Evolutionary conservation across 371 early-diverging fungal species (phyloP).

Genomic region (Chytridium lagenaria): DNA sequence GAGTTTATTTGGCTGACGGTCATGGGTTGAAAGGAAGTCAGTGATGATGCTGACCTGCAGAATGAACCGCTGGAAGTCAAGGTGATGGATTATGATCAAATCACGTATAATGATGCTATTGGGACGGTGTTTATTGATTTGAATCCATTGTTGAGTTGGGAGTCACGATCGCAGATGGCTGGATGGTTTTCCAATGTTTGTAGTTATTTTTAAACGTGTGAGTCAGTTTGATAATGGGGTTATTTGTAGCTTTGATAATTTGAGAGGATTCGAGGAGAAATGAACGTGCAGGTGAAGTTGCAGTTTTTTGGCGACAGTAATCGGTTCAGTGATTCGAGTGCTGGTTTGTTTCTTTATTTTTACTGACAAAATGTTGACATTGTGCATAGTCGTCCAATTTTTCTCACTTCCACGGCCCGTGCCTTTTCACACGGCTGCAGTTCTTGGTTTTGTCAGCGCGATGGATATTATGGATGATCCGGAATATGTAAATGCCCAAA

Average conservation of each 20-base stretch:
- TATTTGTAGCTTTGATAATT: slow-evolving; percentile 48
- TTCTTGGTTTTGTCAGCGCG: slow-evolving; percentile 70
- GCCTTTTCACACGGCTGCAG: slow-evolving; percentile 51
- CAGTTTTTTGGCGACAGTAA: slow-evolving; percentile 77
- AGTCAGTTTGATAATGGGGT: not conserved
- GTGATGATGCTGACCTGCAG: slow-evolving; percentile 73
- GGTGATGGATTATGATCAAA: slow-evolving; percentile 77
- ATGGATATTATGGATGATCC: slow-evolving; percentile 71
- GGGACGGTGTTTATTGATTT: slow-evolving; percentile 75
- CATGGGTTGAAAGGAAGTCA: slow-evolving; percentile 57
- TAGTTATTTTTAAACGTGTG: slow-evolving; percentile 9
- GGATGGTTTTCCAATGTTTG: slow-evolving; percentile 83
- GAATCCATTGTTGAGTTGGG: slow-evolving; percentile 70
- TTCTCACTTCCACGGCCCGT: slow-evolving; percentile 62
- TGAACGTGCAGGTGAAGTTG: slow-evolving; percentile 67
- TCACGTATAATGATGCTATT: slow-evolving; percentile 75
- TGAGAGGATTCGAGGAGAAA: slow-evolving; percentile 74
- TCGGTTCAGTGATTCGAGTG: slow-evolving; percentile 49
- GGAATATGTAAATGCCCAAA: slow-evolving; percentile 57
- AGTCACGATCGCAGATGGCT: slow-evolving; percentile 54
- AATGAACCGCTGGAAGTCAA: slow-evolving; percentile 78
- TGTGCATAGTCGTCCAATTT: slow-evolving; percentile 65
- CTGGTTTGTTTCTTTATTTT: slow-evolving; percentile 12
- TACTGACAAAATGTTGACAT: not conserved
- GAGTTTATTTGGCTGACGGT: not conserved